A percentile compares a stretch with the other conserved stretches of the same genome.
Conservation (phyloP, 2,329 filamentous ascomycete genomes). For the Sclerotinia subarctica region DNA sequence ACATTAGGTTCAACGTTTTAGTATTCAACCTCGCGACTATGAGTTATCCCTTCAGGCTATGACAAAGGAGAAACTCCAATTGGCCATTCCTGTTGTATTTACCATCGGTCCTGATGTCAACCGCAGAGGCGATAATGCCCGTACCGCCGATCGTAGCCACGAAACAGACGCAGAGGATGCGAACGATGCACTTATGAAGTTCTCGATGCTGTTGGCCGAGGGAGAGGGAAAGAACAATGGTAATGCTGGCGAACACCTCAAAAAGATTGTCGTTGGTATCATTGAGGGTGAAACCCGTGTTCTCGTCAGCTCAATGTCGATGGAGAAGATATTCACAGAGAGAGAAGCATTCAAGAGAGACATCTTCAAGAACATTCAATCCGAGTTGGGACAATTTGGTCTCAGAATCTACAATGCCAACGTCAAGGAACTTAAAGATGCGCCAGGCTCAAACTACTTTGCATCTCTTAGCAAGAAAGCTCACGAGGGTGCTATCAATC, state of each 20-base stretch:
- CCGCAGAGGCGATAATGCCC: slow-evolving; percentile 42
- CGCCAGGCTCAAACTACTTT: slow-evolving; percentile 78
- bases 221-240: slow-evolving; percentile 45
- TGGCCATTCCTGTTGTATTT: slow-evolving; percentile 78
- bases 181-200: slow-evolving; percentile 70
- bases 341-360: slow-evolving; percentile 73
- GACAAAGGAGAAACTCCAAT: slow-evolving; percentile 85
- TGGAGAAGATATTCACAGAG: slow-evolving; percentile 57
- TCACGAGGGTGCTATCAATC: slow-evolving; percentile 80
- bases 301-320: slow-evolving; percentile 77
- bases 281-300: slow-evolving; percentile 86
- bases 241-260: slow-evolving; percentile 56
- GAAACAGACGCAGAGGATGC: slow-evolving; percentile 45
- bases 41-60: slow-evolving; percentile 80
- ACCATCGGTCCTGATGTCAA: slow-evolving; percentile 79
- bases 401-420: slow-evolving; percentile 70
- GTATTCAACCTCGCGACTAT: slow-evolving; percentile 76
- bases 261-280: slow-evolving; percentile 84
- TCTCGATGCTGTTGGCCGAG: slow-evolving; percentile 74
- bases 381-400: slow-evolving; percentile 77
- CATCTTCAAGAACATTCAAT: slow-evolving; percentile 55
- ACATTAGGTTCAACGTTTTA: slow-evolving; percentile 38
- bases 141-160: slow-evolving; percentile 21
- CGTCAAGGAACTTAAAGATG: slow-evolving; percentile 84
- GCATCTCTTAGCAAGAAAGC: slow-evolving; percentile 77